Evolutionary conservation across 1,284 basidiomycete genomes (phyloP).

Genomic region (Mycosarcoma maydis): DNA sequence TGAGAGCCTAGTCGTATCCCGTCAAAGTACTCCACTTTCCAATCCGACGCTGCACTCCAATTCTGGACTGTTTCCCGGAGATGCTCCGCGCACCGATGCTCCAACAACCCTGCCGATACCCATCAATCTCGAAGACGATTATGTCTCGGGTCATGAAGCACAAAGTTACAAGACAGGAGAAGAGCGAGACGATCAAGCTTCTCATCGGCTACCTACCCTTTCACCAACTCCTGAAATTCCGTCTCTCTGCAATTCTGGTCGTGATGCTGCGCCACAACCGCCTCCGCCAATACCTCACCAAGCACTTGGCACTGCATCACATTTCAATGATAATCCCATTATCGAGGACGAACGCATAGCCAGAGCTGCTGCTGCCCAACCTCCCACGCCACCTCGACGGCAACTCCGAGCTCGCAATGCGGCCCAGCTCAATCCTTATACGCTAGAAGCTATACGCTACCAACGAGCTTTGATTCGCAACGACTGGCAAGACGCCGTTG

Average conservation of each 20-base stretch:
- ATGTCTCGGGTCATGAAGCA: too few species aligned
- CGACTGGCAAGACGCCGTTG: slow-evolving; percentile 68
- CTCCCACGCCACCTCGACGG: slow-evolving; percentile 44
- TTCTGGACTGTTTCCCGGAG: too few species aligned
- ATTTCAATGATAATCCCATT: background rate
- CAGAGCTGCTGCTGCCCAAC: slow-evolving; percentile 29
- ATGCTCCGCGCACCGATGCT: too few species aligned
- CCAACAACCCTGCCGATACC: too few species aligned
- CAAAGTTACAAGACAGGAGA: too few species aligned
- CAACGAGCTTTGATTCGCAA: slow-evolving; percentile 64
- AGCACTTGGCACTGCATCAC: background rate
- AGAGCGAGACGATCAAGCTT: too few species aligned
- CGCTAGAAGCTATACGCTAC: slow-evolving; percentile 66
- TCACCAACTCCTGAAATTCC: slow-evolving; percentile 11
- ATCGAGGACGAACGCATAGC: slow-evolving; percentile 24
- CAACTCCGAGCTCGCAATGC: slow-evolving; percentile 64
- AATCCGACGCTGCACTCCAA: too few species aligned
- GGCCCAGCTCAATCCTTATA: slow-evolving; percentile 67
- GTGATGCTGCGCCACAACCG: background rate
- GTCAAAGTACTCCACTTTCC: too few species aligned
- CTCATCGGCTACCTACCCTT: too few species aligned
- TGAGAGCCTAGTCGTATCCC: too few species aligned
- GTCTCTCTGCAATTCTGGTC: slow-evolving; percentile 19
- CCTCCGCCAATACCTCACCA: slow-evolving; percentile 1
- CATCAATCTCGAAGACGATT: too few species aligned